Evolutionary conservation across 441 rosid genomes (phyloP), one percentile per base, ranked within the genome.

Genomic region (Croton laevigatus): DNA sequence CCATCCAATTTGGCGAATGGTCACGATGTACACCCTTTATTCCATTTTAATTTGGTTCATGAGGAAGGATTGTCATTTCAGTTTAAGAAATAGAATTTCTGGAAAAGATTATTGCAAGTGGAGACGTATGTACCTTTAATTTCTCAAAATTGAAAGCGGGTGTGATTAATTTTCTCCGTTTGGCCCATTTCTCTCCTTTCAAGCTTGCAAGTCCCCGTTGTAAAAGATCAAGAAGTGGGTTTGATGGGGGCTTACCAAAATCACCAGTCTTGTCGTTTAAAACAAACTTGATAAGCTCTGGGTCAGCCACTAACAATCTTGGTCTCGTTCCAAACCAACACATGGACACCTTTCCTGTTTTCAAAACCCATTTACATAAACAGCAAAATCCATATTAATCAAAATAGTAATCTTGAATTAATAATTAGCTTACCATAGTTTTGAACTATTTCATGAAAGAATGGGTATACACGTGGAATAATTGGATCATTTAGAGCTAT

Each of bases 81-180:
- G 42, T 5, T 38, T 38, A 38, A 38, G 42, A 38, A 8, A 5
- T 38, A 5, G 6, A 38, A 38, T 38, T 38, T 38, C 42, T 38
- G 8, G 3, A 48, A 48, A 48, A 14, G 6, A 16, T 16, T 16
- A 38, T 38, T 38, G 8, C 12, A 42, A 42, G 49, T 19, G 11
- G 10, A 22, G 37, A 63, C 48, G 16, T 4, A 22, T 10, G 12
- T 51, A 76, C 76, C 78, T 71, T 73, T 5, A 76, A 13, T 40
- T 73, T 76, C 62, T 71, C 76, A 44, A 68, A 54, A 59, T 77
- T 81, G 68, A 80, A 77, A 65, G 77, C 81, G 2, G 79, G 77
- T 13, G 68, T 51, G 16, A 69, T 55, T 58, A 74, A 45, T 59
- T 37, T 80, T 72, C 75, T 74, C 46, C 81, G 69, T 23, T 59